Base-by-base conservation (phyloP, 495 filamentous ascomycete genomes). In the Aspergillus mulundensis region DNA sequence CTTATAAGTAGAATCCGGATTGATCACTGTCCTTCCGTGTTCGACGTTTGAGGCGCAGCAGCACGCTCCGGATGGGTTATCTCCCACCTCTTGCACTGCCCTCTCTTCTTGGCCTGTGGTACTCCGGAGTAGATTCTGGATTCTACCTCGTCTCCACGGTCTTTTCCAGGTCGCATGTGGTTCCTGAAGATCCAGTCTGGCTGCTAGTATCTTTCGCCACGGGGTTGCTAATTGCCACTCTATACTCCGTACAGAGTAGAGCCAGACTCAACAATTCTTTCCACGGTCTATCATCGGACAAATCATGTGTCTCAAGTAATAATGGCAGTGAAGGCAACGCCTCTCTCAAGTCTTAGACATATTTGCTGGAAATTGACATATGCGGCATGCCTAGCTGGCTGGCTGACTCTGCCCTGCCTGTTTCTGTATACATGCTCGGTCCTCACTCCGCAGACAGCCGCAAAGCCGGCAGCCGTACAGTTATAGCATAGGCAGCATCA, bases 131-230 rank as follows among this genome's bases (percentile, higher is more conserved):
- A 51, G 7, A 14, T 15, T 39, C 34, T 50, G 34, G 25, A 42
- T 43, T 43, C 38, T 41, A 53, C 50, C 24, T 43, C 16, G 50
- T 43, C 39, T 53, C 36, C 38, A 24, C 50, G 38, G 50, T 23
- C 38, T 43, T 21, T 24, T 40, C 3, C 15, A 40, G 2, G 21
- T 5, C n/a, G 23, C 34, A 12, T 23, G 23, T 3, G 19, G 50
- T 53, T 32, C 50, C 50, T 53, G 38, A 53, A 53, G 50, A 53
- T 53, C 50, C 21, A 39, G 18, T 53, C 39, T 21, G 4, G 34
- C 34, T 20, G 40, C 25, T 18, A 12, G 15, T 4, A n/a, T 25
- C 5, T 21, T 21, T 43, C 32, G 50, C 50, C 23, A 53, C 50
- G 39, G 50, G 10, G 32, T 50, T 8, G 34, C 48, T 34, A 15